Base-by-base conservation (phyloP, 495 filamentous ascomycete genomes). In the Opeltia flavorubescens region DNA sequence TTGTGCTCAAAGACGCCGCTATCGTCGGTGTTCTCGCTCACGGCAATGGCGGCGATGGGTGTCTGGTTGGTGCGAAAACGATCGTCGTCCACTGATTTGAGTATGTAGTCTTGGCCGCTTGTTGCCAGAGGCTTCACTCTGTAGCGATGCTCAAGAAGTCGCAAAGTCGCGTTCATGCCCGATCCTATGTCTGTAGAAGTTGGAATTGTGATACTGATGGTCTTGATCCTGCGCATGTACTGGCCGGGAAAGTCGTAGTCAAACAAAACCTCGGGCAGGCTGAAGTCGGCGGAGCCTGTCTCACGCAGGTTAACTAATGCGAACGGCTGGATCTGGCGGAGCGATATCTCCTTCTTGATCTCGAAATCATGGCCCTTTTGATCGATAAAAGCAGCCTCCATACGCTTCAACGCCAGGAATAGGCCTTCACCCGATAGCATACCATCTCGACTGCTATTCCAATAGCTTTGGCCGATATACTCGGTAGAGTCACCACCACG, bases 211-310 rank as follows among this genome's bases (percentile, higher is more conserved):
- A 66, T 17, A 11, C 27, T 24, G n/a, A 52, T 43, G 25, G 47
- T 53, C 25, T 47, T 48, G 51, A 66, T 64, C 6, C 61, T 54
- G 0, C 66, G 64, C n/a, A 33, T 44, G 56, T 62, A 68, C 52
- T 70, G 66, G 13, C 66, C 66, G 7, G 66, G 66, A 42, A 62
- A 66, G 53, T 70, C 66, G 20, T 67, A 41, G 45, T 70, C 66
- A 42, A 65, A 66, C 0, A 66, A 46, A 2, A 61, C 26, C 52
- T 67, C 65, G 4, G 61, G 57, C 2, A 68, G n/a, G 45, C 29
- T 41, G 40, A 60, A 60, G 24, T 47, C 29, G 6, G 34, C 25
- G 8, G 3, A 30, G 17, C 63, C 61, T 1, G 24, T 54, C 17
- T 44, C 43, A 3, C 56, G 55, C 1, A 67, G 48, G 3, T 12